These are phyloP conservation scores for Didymella segeticola DNA, from an alignment of 2,329 filamentous ascomycete species.

Conservation along the genomic window DNA sequence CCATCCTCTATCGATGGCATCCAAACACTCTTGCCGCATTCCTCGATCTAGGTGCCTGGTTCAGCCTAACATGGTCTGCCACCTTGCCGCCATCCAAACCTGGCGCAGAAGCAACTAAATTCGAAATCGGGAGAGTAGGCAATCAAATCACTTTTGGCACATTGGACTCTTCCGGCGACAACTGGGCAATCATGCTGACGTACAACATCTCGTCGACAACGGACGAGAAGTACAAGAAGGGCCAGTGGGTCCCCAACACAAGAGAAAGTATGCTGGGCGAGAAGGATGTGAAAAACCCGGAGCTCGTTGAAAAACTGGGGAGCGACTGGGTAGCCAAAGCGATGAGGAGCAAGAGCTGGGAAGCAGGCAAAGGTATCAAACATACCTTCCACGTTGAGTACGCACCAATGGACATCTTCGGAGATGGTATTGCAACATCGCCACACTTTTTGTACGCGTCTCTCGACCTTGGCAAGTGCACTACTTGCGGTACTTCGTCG, in stretches of 20 bases:
- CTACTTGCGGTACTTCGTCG: constrained; percentile 14
- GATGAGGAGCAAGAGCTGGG: constrained; percentile 21
- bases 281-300: constrained; percentile 15
- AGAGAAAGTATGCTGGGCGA: constrained; percentile 32
- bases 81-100: constrained; percentile 3
- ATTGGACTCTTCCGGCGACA: constrained; percentile 23
- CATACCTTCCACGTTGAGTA: constrained; percentile 33
- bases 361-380: constrained; percentile 23
- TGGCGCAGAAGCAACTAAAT: constrained; percentile 17
- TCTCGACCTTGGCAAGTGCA: constrained; percentile 22
- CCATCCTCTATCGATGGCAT: constrained; percentile 29
- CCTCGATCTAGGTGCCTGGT: constrained; percentile 35
- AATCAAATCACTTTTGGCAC: constrained; percentile 34
- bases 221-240: neutral
- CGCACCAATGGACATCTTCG: constrained; percentile 35
- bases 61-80: constrained; percentile 30
- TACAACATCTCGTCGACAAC: constrained; percentile 23
- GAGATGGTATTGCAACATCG: constrained; percentile 32
- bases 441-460: constrained; percentile 30
- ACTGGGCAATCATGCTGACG: constrained; percentile 30
- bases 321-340: constrained; percentile 1
- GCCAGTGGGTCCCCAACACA: constrained; percentile 26
- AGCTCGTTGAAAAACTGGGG: constrained; percentile 18
- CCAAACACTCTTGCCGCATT: constrained; percentile 26
- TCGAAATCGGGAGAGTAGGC: constrained; percentile 33